Base-by-base conservation (phyloP, 768 basidiomycete genomes). In the Trametopsis cervina region DNA sequence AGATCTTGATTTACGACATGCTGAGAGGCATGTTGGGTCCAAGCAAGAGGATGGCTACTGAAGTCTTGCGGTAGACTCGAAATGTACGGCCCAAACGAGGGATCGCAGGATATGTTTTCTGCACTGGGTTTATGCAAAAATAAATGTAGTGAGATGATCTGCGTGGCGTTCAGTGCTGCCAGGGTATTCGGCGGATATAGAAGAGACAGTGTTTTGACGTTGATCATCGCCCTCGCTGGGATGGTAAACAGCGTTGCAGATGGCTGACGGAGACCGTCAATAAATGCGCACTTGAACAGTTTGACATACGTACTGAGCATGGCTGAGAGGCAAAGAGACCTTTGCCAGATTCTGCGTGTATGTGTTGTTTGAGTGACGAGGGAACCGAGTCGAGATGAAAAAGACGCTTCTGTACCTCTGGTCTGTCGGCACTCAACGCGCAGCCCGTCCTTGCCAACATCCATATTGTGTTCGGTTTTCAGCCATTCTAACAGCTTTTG, bases 131-230 rank as follows among this genome's bases (percentile, higher is more conserved):
- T 75, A 65, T 87, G 74, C 1, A 93, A 67, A 35, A 79, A 72
- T 9, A 96, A 71, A 69, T 96, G 90, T 50, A 97, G 66, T 4
- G 89, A 80, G 25, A 96, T 76, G 13, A 89, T 63, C 58, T 96
- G 93, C 3, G 73, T 74, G 9, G 88, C 85, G 20, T 75, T 79
- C 51, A 85, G 61, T 13, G 59, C 55, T 5, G 46, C 46, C 4
- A 39, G 58, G 39, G 42, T 33, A 21, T 52, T 20, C 1, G 60
- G 40, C 26, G 82, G 76, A 64, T 91, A 86, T 36, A 78, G 67
- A 2, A 73, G 67, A 20, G 65, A 62, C 26, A 96, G 73, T 0
- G 92, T 93, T 40, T 71, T 68, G 33, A 72, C 66, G 64, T 94
- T 97, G 54, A 95, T 66, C 53, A 96, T 65, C 0, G 82, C 81